phyloP scores from a whole-genome alignment of 345 rosid genomes.

The Gossypium turneri region DNA sequence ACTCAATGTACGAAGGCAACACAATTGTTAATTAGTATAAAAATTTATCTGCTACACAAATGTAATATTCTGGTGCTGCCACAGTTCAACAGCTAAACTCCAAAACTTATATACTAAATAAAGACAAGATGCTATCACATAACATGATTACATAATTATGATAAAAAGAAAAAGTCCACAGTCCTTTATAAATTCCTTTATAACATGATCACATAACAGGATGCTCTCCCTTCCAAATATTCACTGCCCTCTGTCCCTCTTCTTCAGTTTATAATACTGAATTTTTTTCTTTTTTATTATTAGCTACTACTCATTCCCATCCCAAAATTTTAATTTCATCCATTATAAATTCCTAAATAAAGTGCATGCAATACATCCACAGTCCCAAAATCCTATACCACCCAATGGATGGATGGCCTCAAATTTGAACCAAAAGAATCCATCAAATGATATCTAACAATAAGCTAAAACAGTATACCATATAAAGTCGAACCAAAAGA shows the following conservation, averaged over 20 bases:
- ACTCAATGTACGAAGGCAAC: background rate
- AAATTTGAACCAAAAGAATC: background rate
- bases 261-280: background rate
- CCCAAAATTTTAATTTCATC: too few relatives aligned
- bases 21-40: background rate
- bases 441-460: background rate
- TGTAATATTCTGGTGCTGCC: conserved; percentile 79
- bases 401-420: background rate
- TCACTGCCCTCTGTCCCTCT: conserved; percentile 68
- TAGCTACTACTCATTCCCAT: background rate
- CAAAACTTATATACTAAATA: conserved; percentile 50
- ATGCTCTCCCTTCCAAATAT: conserved; percentile 68
- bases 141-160: conserved; percentile 1
- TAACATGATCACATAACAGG: too few relatives aligned
- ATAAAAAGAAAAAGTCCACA: conserved; percentile 60
- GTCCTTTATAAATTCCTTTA: too few relatives aligned
- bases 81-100: conserved; percentile 80
- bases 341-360: background rate
- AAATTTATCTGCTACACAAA: too few relatives aligned
- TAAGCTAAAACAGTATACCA: too few relatives aligned
- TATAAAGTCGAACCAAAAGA: too few relatives aligned
- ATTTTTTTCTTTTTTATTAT: background rate
- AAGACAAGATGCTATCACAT: conserved; percentile 25
- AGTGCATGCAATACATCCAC: background rate
- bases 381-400: background rate